phyloP scores from a whole-genome alignment of 139 green algal species.

The Chara braunii region DNA sequence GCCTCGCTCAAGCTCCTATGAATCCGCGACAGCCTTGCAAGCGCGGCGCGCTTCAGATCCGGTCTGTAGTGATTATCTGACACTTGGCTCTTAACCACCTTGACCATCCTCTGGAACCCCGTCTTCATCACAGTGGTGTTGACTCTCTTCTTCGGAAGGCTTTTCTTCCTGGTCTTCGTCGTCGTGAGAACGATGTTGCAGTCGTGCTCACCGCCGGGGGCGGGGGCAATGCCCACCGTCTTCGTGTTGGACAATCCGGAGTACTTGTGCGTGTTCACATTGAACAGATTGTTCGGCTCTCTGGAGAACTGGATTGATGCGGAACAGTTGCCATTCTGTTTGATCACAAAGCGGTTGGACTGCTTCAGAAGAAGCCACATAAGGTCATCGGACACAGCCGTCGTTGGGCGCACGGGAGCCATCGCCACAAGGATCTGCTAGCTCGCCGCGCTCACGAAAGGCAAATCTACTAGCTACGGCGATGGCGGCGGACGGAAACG shows the following conservation, averaged over 20 bases:
- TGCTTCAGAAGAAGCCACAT: slow-evolving; percentile 29
- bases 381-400: slow-evolving; percentile 19
- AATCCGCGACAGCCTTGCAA: slow-evolving; percentile 15
- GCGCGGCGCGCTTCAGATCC: slow-evolving; percentile 24
- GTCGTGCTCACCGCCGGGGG: slow-evolving; percentile 1
- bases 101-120: slow-evolving; percentile 17
- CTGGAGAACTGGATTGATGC: slow-evolving; percentile 1
- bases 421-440: too few relatives aligned
- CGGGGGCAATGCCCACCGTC: slow-evolving; percentile 11
- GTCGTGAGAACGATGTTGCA: slow-evolving; percentile 6
- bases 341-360: slow-evolving; percentile 16
- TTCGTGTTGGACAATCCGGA: slow-evolving; percentile 32
- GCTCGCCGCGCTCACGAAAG: too few relatives aligned
- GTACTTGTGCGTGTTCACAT: slow-evolving; percentile 35
- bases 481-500: too few relatives aligned
- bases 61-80: slow-evolving; percentile 22
- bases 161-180: slow-evolving; percentile 19
- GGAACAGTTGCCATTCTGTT: slow-evolving; percentile 12
- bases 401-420: too few relatives aligned
- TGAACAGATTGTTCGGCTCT: slow-evolving; percentile 28
- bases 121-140: slow-evolving; percentile 24
- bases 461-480: too few relatives aligned
- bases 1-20: slow-evolving; percentile 29
- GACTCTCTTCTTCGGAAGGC: not conserved
- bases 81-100: slow-evolving; percentile 29